phyloP scores from a whole-genome alignment of 2,329 filamentous ascomycete species.

The Zymoseptoria crescenta region DNA sequence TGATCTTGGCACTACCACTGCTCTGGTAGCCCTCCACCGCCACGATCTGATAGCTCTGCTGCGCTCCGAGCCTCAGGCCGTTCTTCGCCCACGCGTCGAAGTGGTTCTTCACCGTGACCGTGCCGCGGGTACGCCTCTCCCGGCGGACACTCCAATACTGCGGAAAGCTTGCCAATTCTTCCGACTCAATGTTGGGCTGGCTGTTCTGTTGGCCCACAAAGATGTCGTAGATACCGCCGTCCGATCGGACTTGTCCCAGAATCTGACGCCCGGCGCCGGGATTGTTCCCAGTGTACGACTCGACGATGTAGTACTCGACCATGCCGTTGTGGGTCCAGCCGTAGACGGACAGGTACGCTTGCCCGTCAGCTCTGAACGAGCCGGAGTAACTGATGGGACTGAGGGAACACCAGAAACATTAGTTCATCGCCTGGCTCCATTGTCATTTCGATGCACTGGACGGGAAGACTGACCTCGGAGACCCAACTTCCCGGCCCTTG shows the following conservation, averaged over 20 bases:
- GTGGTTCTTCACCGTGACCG: constrained; percentile 44
- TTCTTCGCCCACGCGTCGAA: constrained; percentile 44
- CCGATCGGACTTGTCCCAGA: constrained; percentile 45
- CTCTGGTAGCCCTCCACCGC: constrained; percentile 5
- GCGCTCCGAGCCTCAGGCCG: constrained; percentile 5
- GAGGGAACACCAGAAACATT: not conserved
- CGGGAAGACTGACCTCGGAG: constrained; percentile 1
- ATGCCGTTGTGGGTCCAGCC: constrained; percentile 48
- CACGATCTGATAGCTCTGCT: constrained; percentile 10
- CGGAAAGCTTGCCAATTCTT: constrained; percentile 47
- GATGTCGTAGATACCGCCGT: constrained; percentile 48
- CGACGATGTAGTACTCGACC: constrained; percentile 53
- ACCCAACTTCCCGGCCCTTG: constrained; percentile 45
- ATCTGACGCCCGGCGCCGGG: constrained; percentile 36
- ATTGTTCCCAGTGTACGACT: constrained; percentile 45
- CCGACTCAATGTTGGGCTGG: constrained; percentile 40
- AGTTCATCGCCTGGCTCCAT: not conserved
- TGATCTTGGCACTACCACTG: too few relatives aligned
- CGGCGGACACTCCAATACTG: constrained; percentile 46
- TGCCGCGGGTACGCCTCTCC: constrained; percentile 44
- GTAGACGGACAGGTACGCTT: constrained; percentile 49
- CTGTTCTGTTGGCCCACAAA: constrained; percentile 41
- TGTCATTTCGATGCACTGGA: too few relatives aligned
- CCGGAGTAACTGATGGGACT: constrained; percentile 19
- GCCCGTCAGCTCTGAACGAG: constrained; percentile 21